Evolutionary conservation across 441 rosid genomes (phyloP), one percentile per base, ranked within the genome.

Genomic region (Erodium texanum): DNA sequence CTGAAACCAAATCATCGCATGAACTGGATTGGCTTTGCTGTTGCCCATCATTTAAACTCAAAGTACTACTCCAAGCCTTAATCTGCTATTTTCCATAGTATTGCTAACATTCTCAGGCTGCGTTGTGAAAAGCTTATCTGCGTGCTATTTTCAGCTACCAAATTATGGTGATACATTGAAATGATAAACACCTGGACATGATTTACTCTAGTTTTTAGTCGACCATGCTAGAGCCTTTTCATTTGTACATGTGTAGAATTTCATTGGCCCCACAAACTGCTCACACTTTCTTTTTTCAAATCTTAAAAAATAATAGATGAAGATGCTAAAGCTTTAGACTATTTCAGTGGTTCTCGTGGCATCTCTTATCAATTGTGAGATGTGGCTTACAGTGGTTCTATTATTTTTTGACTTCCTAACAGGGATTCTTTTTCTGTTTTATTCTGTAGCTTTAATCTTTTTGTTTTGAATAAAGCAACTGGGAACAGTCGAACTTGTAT

Each of bases 21-120:
- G 98, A 95, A 95, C 75, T 95, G 99, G 99, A 95, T 95, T 77
- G 99, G 99, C 65, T 95, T 95, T 87, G 92, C 97, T 22, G 99
- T 95, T 78, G 84, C 99, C 75, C 96, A 95, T 68, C 99, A 95
- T 85, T 81, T 95, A 75, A 86, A 92, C 77, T 76, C 86, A 38
- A 87, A 95, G 99, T 95, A 87, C 67, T 82, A 16, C 75, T 72
- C 80, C 68, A 52, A 71, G 62, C 62, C 24, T 9, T 54, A 18
- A 54, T 54, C 16, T 3, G 16, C 56, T 12, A n/a, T 48, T 48
- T 48, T 48, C 56, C 56, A 4, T 48, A n/a, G 56, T 48, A 48
- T 48, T 48, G 5, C 18, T 12, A 48, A 48, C 15, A 18, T 15
- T 48, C 19, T 52, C 19, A 16, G 59, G 4, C n/a, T 16, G 16